Conservation (phyloP, 2,329 filamentous ascomycete genomes). For the Diaporthe citri region DNA sequence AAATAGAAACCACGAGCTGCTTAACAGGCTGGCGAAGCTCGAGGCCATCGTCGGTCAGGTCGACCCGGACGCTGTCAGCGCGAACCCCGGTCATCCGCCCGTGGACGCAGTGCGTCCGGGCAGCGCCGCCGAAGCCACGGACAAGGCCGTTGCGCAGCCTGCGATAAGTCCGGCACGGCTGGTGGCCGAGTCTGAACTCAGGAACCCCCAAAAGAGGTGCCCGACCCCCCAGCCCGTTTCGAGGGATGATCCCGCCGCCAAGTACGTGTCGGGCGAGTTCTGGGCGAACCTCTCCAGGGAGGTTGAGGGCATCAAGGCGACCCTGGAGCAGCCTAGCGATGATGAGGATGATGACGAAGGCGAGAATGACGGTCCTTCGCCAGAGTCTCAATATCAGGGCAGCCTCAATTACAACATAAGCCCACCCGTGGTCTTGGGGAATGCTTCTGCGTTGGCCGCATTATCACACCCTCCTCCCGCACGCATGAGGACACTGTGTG, state of each 20-base stretch:
- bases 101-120: background rate
- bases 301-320: conserved; percentile 59
- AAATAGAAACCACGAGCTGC: conserved; percentile 57
- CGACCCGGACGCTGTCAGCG: conserved; percentile 48
- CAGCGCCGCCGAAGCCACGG: background rate
- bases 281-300: conserved; percentile 59
- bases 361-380: conserved; percentile 44
- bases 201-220: conserved; percentile 35
- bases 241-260: conserved; percentile 41
- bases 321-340: conserved; percentile 58
- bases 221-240: conserved; percentile 30
- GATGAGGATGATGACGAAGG: conserved; percentile 51
- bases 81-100: background rate
- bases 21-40: conserved; percentile 58
- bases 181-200: conserved; percentile 16
- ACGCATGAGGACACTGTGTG: conserved; percentile 53
- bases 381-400: conserved; percentile 44
- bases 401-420: conserved; percentile 16
- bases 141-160: background rate
- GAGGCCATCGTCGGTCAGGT: conserved; percentile 61
- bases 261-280: conserved; percentile 58
- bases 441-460: conserved; percentile 4
- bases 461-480: conserved; percentile 52
- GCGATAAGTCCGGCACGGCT: background rate
- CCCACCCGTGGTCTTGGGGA: conserved; percentile 33